A percentile compares a stretch with the other conserved stretches of the same genome.
Evolutionary conservation across 306 rosid species (phyloP).

Genomic region (Begonia peltatifolia): DNA sequence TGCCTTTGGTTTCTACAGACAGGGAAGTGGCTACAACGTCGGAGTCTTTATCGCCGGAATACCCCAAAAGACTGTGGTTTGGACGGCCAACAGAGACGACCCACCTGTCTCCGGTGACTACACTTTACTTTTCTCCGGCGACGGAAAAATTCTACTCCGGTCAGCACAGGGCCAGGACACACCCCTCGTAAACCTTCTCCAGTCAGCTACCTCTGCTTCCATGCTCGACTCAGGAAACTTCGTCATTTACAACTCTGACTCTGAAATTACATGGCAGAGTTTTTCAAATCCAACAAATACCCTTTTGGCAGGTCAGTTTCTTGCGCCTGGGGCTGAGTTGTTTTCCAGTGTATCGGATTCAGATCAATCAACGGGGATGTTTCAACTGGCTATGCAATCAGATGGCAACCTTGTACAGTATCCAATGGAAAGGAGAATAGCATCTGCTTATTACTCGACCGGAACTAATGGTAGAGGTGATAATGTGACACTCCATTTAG

Average conservation of each 20-base stretch:
- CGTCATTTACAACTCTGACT: neutral
- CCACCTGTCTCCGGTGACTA: conserved; percentile 2
- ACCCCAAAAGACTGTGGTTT: conserved; percentile 16
- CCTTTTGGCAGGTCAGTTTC: neutral
- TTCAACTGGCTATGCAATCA: conserved; percentile 5
- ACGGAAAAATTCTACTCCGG: conserved; percentile 10
- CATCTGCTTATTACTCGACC: neutral
- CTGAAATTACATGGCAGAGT: neutral
- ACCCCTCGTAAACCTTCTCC: neutral
- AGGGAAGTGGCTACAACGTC: conserved; percentile 11
- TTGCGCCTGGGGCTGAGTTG: neutral
- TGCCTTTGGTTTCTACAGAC: neutral
- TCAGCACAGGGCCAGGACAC: neutral
- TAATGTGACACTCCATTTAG: conserved; percentile 7
- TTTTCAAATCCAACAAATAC: neutral
- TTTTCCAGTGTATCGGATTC: neutral
- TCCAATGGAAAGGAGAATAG: neutral
- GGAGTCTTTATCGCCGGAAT: conserved; percentile 12
- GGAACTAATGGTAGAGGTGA: fast-evolving
- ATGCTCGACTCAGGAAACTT: conserved; percentile 11
- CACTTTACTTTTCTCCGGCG: conserved; percentile 10
- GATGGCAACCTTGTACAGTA: conserved; percentile 20
- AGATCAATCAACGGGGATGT: neutral
- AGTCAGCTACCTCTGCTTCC: conserved; percentile 8
- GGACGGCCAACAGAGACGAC: conserved; percentile 15